Percentiles rank a stretch among this genome's conserved stretches.
Conservation (phyloP, 164 flowering plant genomes). For the Paratinospora sagittata region DNA sequence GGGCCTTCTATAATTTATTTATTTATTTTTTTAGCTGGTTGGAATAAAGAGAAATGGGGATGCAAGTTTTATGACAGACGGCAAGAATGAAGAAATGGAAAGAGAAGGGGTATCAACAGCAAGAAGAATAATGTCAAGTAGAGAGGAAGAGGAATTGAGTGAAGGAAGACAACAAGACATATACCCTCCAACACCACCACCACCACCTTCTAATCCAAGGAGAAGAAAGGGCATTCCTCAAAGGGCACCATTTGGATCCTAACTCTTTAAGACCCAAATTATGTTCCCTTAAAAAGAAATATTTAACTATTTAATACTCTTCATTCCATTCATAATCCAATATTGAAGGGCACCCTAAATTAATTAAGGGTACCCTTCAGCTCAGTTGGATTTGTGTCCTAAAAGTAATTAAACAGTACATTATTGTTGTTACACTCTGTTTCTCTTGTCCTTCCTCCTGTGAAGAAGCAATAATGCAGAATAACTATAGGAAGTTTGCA, state of each 20-base stretch:
- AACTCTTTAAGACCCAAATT: conserved; percentile 2
- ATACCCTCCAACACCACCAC: conserved; percentile 55
- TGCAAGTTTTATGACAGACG: conserved; percentile 53
- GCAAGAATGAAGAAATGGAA: conserved; percentile 32
- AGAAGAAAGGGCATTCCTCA: conserved; percentile 91
- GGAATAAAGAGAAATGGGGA: conserved; percentile 69
- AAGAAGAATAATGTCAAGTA: conserved; percentile 15
- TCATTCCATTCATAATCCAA: neutral
- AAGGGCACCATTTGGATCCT: conserved; percentile 77
- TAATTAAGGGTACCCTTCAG: neutral
- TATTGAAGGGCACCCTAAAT: neutral
- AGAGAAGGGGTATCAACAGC: conserved; percentile 33
- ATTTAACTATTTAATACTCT: neutral
- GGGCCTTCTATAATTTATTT: neutral
- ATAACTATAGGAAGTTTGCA: conserved; percentile 23
- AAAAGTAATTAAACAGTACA: neutral
- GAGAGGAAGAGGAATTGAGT: conserved; percentile 48
- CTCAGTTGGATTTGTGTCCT: neutral
- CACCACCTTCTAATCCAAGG: conserved; percentile 53
- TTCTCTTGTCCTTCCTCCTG: neutral
- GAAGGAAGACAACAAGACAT: conserved; percentile 52
- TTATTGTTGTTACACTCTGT: neutral
- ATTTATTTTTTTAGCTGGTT: conserved; percentile 36
- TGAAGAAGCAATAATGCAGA: conserved; percentile 24
- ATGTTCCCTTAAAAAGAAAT: neutral